phyloP scores from a whole-genome alignment of 306 rosid species.

The Astragalus glycyphyllos region DNA sequence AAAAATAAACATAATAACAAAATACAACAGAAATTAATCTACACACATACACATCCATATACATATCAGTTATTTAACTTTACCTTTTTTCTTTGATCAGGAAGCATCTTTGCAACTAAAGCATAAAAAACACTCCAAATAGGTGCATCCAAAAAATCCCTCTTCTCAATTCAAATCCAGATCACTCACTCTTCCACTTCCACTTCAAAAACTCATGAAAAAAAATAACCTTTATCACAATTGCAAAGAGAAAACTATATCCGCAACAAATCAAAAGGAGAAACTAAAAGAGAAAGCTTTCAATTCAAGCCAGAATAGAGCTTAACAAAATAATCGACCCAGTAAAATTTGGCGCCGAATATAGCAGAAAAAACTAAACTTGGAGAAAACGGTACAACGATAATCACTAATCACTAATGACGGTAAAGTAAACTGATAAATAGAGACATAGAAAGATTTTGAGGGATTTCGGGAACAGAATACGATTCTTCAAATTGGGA shows the following conservation, averaged over 20 bases:
- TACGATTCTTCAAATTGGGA: conserved; percentile 36
- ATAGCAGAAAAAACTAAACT: conserved; percentile 43
- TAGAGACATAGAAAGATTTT: neutral
- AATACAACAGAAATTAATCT: conserved; percentile 25
- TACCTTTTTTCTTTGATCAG: conserved; percentile 96
- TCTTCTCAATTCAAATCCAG: conserved; percentile 48
- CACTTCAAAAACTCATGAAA: neutral
- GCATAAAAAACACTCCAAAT: conserved; percentile 53
- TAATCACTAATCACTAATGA: conserved; percentile 58
- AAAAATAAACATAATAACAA: neutral
- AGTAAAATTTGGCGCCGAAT: conserved; percentile 32
- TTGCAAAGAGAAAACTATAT: conserved; percentile 34
- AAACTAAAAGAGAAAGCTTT: conserved; percentile 30
- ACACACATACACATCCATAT: neutral
- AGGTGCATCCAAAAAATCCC: conserved; percentile 58
- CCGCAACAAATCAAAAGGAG: conserved; percentile 3
- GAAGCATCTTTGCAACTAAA: conserved; percentile 69
- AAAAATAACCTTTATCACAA: conserved; percentile 45
- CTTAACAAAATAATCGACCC: conserved; percentile 37
- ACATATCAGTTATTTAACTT: conserved; percentile 33
- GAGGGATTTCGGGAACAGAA: conserved; percentile 34
- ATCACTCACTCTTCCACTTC: conserved; percentile 55
- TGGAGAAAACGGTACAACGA: conserved; percentile 53
- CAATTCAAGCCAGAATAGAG: conserved; percentile 22
- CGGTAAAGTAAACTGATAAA: conserved; percentile 11